Evolutionary conservation across 192 early-diverging fungal genomes (phyloP), one percentile per base, ranked within the genome.

Genomic region (Coemansia sp.): DNA sequence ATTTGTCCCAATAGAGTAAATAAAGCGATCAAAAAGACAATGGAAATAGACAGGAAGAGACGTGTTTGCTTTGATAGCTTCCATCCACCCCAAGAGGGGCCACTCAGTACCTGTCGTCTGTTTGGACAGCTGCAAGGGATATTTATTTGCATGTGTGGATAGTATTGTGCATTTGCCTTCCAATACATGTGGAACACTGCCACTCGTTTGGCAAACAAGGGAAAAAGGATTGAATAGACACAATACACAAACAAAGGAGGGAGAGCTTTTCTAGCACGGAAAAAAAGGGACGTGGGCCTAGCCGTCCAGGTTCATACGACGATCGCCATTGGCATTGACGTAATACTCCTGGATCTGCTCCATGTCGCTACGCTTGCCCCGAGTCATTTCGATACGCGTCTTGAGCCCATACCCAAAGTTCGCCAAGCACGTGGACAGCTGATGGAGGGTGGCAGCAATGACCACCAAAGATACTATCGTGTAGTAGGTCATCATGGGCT

Each of bases 311-410:
- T 63, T 63, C 68, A 72, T 72, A 31, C 68, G 61, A 0, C 68
- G 55, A 53, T 72, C 61, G 44, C 68, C 68, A 11, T 60, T 61
- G 2, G 68, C 68, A n/a, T 72, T 72, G 36, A 72, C 62, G 25
- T 72, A 72, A 32, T 72, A 72, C 31, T 72, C 68, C 56, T 72
- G 60, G 40, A 72, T 72, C 52, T 64, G 68, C 56, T 72, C 68
- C 68, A 72, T 72, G 40, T 72, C 68, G 53, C 68, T 72, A 28
- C 68, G 60, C 45, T 72, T 72, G 34, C 68, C 68, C 4, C 68
- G 51, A 1, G 68, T 72, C 18, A 72, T 72, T 49, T 72, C 68
- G 20, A 74, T 54, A 12, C 70, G 57, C 51, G 62, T 56, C 51
- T 67, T 65, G 23, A 74, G 49, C 1, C 70, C 70, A 10, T 63